phyloP scores from a whole-genome alignment of 495 filamentous ascomycete species.

The Lepidopterella palustris region DNA sequence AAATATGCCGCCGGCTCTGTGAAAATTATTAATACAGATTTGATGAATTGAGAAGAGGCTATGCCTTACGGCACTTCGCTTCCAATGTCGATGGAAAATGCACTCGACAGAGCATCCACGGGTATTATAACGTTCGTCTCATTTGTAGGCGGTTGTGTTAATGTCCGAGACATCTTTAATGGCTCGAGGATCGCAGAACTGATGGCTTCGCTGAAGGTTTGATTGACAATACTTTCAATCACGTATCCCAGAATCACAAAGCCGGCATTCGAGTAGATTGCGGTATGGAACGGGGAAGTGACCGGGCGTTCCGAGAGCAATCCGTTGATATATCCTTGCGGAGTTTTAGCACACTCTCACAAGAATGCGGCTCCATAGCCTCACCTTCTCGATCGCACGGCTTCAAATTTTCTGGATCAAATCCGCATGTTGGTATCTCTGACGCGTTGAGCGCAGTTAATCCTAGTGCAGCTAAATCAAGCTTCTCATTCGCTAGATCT shows the following conservation, averaged over 20 bases:
- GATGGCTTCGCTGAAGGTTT: conserved; percentile 8
- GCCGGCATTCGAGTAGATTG: conserved; percentile 14
- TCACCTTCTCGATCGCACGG: not conserved
- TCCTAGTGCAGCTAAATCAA: not conserved
- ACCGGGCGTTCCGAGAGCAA: not conserved
- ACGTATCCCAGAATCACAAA: conserved; percentile 6
- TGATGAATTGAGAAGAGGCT: not conserved
- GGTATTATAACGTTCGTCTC: conserved; percentile 36
- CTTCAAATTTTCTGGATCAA: not conserved
- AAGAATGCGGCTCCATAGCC: not conserved
- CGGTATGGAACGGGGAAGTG: conserved; percentile 11
- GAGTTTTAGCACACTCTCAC: not conserved
- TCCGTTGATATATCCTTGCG: not conserved
- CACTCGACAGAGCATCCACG: conserved; percentile 37
- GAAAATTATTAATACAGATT: not conserved
- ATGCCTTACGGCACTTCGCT: conserved; percentile 40
- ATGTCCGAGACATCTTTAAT: conserved; percentile 39
- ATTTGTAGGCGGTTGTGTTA: conserved; percentile 32
- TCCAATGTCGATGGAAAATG: not conserved
- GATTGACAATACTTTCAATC: conserved; percentile 11
- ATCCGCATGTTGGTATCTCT: not conserved
- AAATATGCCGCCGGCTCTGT: conserved; percentile 52
- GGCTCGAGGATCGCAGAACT: conserved; percentile 33
- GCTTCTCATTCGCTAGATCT: not conserved
- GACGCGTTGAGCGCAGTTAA: not conserved